Base-by-base conservation (phyloP, 345 rosid species). In the Bruguiera gymnorhiza region DNA sequence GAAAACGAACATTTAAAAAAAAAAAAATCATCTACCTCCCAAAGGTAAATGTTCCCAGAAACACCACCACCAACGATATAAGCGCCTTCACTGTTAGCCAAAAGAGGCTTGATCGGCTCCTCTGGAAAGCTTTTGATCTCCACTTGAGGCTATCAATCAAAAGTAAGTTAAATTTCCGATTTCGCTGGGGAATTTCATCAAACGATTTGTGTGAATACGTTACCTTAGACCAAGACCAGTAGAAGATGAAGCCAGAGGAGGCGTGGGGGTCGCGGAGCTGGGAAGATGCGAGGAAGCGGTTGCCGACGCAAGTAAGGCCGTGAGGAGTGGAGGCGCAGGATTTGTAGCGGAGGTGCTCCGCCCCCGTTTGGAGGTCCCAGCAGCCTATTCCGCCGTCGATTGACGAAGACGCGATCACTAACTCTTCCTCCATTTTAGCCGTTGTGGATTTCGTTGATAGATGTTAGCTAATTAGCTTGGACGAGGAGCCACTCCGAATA, bases 161-260 rank as follows among this genome's bases (percentile, higher is more conserved):
- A 32, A 56, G 13, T 21, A 63, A 2, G 20, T 67, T 3, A 71
- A 62, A 48, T 9, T 52, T 23, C 6, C 4, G 27, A 8, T 13
- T 46, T 65, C 66, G 31, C 3, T 2, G 27, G 65, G 58, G 63
- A 69, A 67, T 64, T 34, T 11, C 30, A 63, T 63, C 76, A 37
- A 75, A 73, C 72, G 70, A 6, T n/a, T 64, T 20, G 50, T 9
- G 56, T 61, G 36, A 55, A 3, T 51, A 34, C 1, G 31, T 59
- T 58, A 90, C 89, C 88, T 83, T 88, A 51, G 58, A 76, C 91
- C 93, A 92, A n/a, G 89, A 84, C 96, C 93, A 89, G 80, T 80
- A 94, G 68, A 83, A 79, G 29, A 86, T 71, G 46, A 87, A 81
- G 66, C 97, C 96, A 24, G 88, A 85, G 10, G 89, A 52, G 56